Percentiles rank a stretch among this genome's conserved stretches.
phyloP scores from a whole-genome alignment of 306 rosid species.

The Benincasa hispida region DNA sequence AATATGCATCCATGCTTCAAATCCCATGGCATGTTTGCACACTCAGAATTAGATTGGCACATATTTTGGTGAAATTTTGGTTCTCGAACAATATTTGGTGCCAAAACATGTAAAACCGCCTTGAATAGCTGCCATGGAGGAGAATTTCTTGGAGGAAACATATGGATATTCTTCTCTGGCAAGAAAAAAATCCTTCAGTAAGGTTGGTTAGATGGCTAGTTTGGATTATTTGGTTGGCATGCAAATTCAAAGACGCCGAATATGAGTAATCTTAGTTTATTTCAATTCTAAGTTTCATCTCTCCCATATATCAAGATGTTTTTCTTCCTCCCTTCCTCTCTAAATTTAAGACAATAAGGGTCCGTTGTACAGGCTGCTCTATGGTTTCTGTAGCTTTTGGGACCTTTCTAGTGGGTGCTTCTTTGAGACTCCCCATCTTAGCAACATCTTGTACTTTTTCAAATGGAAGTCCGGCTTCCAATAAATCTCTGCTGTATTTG shows the following conservation, averaged over 20 bases:
- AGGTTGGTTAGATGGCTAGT: not conserved
- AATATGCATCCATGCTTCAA: not conserved
- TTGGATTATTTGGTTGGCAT: not conserved
- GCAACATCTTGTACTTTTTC: not conserved
- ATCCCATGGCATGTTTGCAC: not conserved
- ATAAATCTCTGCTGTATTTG: not conserved
- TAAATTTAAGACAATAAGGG: not conserved
- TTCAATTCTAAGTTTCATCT: not conserved
- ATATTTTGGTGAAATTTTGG: not conserved
- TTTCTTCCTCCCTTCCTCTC: not conserved
- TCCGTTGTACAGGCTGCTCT: not conserved
- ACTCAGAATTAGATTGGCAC: not conserved
- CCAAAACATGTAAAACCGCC: not conserved
- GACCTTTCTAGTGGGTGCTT: not conserved
- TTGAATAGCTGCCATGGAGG: not conserved
- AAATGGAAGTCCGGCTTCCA: not conserved
- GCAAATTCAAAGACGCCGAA: not conserved
- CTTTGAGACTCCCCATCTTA: not conserved
- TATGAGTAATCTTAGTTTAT: not conserved
- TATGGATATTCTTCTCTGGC: not conserved
- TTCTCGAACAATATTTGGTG: not conserved
- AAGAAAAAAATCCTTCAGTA: too few species aligned
- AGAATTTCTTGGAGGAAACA: not conserved
- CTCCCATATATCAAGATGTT: not conserved
- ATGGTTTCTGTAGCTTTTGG: not conserved